Base-by-base conservation (phyloP, 2,329 filamentous ascomycete genomes). In the Monosporascus sp. region DNA sequence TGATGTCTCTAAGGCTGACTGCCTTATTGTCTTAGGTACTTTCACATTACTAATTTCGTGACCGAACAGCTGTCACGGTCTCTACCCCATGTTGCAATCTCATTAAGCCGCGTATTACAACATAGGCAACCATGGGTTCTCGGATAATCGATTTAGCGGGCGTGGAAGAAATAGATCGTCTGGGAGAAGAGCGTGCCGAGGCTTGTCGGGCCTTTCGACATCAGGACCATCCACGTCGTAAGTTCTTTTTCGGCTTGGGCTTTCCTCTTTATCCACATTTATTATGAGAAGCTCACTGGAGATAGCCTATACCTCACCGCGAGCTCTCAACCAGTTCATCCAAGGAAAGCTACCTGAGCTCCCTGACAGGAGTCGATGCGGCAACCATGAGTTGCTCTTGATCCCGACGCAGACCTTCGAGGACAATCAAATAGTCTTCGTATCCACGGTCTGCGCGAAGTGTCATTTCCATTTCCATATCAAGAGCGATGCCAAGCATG, bases 391-490 rank as follows among this genome's bases (percentile, higher is more conserved):
- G 38, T 58, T 68, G 54, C 51, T 62, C 37, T 54, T 61, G 22
- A 51, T 62, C 18, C 44, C 49, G 17, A 52, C 52, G 6, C 65
- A 66, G 31, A 56, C 60, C 20, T 60, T 54, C 22, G 39, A 49
- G 17, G 47, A 47, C 11, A 20, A 47, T 4, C 47, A 57, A 9
- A 38, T 51, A 3, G 49, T 34, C 22, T 63, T 65, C 24, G 49
- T 66, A 15, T 68, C 66, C 3, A 53, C 58, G 22, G 47, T 68
- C 17, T 69, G 67, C 51, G 53, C 49, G 7, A 53, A 57, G 14
- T 68, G 66, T 24, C 62, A 56, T 8, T 54, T 61, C 47, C 66
- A 68, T 48, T 68, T 68, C 48, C 62, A 67, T 22, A 50, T 69
- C 27, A 60, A 56, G 22, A 55, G 55, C 41, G 54, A 62, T 42